Percentiles rank a stretch among this genome's conserved stretches.
These are phyloP conservation scores for Aureobasidium uvarum DNA, from an alignment of 2,329 filamentous ascomycete species.

Conservation along the genomic window DNA sequence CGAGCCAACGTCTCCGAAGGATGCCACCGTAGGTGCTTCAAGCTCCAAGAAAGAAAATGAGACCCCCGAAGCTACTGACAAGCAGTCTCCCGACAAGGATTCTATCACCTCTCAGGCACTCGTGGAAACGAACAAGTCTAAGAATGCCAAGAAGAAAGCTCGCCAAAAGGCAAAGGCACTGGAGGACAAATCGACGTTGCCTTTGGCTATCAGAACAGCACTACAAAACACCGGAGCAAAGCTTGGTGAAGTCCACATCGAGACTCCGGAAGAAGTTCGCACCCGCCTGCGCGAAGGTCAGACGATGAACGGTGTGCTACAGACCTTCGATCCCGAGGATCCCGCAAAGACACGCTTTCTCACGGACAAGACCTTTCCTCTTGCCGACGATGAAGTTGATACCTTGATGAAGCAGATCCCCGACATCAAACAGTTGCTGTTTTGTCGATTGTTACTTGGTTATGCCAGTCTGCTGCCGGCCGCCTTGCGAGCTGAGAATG, in stretches of 20 bases:
- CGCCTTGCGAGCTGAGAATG: slow-evolving; percentile 46
- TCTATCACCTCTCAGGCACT: not conserved
- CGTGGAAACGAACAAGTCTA: slow-evolving; percentile 9
- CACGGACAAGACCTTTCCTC: slow-evolving; percentile 24
- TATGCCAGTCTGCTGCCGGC: slow-evolving; percentile 49
- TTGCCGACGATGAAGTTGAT: slow-evolving; percentile 17
- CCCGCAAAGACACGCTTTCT: slow-evolving; percentile 1
- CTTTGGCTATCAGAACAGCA: not conserved
- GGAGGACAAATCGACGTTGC: not conserved
- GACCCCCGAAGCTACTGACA: not conserved
- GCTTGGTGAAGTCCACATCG: slow-evolving; percentile 22
- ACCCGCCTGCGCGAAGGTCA: slow-evolving; percentile 11
- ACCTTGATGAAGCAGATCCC: slow-evolving; percentile 43
- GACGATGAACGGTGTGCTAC: slow-evolving; percentile 9
- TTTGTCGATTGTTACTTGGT: slow-evolving; percentile 50
- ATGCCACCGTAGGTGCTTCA: not conserved
- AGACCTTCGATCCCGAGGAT: slow-evolving; percentile 19
- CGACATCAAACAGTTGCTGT: slow-evolving; percentile 52
- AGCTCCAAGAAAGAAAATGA: not conserved
- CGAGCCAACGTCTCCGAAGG: not conserved
- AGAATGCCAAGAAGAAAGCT: slow-evolving; percentile 21
- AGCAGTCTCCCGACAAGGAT: not conserved
- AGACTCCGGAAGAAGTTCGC: slow-evolving; percentile 22
- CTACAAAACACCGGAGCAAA: not conserved
- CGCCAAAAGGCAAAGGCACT: slow-evolving; percentile 18